A percentile compares a stretch with the other conserved stretches of the same genome.
phyloP scores from a whole-genome alignment of 495 filamentous ascomycete species.

The Penicillium flavigenum region DNA sequence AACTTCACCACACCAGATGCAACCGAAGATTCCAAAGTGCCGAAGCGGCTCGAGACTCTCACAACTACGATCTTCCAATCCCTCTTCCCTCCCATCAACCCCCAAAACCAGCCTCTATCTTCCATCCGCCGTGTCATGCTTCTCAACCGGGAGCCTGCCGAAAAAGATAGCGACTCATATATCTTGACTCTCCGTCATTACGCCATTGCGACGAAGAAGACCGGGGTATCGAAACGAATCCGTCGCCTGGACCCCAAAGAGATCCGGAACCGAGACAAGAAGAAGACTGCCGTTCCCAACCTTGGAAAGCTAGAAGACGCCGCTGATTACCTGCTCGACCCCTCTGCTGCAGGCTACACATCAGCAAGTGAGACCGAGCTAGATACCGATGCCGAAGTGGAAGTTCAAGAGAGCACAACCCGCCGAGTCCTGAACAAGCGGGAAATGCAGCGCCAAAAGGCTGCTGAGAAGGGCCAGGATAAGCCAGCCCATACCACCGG shows the following conservation, averaged over 20 bases:
- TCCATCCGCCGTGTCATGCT: constrained; percentile 88
- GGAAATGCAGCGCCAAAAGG: constrained; percentile 55
- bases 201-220: constrained; percentile 84
- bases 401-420: constrained; percentile 74
- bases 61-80: constrained; percentile 94
- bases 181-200: constrained; percentile 92
- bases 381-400: constrained; percentile 94
- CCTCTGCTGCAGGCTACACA: constrained; percentile 83
- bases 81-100: constrained; percentile 93
- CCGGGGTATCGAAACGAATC: constrained; percentile 78
- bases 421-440: constrained; percentile 66
- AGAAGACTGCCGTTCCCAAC: constrained; percentile 72
- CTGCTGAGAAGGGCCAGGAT: constrained; percentile 39
- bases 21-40: constrained; percentile 58
- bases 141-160: constrained; percentile 70
- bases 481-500: constrained; percentile 34
- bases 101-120: constrained; percentile 80
- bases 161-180: constrained; percentile 65
- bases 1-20: constrained; percentile 74
- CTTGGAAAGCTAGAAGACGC: constrained; percentile 89
- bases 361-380: constrained; percentile 89
- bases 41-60: constrained; percentile 88
- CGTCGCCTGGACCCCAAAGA: constrained; percentile 88
- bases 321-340: constrained; percentile 88
- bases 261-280: constrained; percentile 61